Conservation (phyloP, 306 rosid genomes). For the Cicer judaicum region DNA sequence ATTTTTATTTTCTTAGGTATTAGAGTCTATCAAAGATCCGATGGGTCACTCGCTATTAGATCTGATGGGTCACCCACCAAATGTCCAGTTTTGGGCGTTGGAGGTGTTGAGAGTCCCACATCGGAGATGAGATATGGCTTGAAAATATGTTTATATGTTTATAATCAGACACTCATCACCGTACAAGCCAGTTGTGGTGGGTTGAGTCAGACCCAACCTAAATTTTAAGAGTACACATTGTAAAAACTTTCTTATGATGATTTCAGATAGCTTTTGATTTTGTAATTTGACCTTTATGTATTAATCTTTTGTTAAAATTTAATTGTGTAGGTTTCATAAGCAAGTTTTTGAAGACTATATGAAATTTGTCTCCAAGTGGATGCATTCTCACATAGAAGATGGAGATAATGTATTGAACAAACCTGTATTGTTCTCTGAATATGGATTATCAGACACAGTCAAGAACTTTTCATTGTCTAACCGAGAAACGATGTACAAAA, state of each 20-base stretch:
- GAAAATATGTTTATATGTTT: too few relatives aligned
- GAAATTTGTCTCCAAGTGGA: slow-evolving; percentile 83
- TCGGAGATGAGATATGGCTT: too few relatives aligned
- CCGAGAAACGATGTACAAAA: slow-evolving; percentile 65
- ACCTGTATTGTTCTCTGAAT: slow-evolving; percentile 94
- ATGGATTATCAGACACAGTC: slow-evolving; percentile 74
- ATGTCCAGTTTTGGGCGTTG: too few relatives aligned
- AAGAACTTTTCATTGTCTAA: slow-evolving; percentile 60
- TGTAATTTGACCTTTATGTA: background rate
- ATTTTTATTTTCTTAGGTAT: background rate
- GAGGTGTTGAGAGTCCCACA: too few relatives aligned
- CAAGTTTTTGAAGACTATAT: slow-evolving; percentile 65
- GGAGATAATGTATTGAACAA: slow-evolving; percentile 74
- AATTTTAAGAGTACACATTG: background rate
- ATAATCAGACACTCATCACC: too few relatives aligned
- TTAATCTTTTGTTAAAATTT: background rate
- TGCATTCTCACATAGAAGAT: slow-evolving; percentile 92
- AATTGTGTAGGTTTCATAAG: slow-evolving; percentile 64
- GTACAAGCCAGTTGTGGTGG: too few relatives aligned
- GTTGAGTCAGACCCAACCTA: too few relatives aligned
- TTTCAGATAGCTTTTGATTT: background rate
- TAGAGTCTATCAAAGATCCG: too few relatives aligned
- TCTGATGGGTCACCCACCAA: too few relatives aligned
- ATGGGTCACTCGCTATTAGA: too few relatives aligned
- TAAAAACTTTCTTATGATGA: slow-evolving; percentile 8